Conservation (phyloP, 768 basidiomycete species). For the Suillus luteus region DNA sequence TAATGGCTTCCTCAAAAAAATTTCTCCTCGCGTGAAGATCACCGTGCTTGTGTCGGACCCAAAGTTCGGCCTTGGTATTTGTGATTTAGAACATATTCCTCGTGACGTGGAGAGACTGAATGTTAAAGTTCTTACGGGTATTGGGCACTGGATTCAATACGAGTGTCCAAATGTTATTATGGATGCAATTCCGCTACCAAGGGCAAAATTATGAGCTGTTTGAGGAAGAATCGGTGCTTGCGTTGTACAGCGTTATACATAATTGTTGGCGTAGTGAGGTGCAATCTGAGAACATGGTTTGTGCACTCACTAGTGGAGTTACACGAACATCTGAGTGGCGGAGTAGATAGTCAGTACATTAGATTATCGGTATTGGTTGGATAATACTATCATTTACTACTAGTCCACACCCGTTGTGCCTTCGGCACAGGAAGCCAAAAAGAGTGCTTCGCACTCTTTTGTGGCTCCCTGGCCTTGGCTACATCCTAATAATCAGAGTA, state of each 20-base stretch:
- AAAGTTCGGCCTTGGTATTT: background rate
- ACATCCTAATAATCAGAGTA: too few species aligned
- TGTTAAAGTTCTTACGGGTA: constrained; percentile 16
- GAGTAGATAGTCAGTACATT: too few species aligned
- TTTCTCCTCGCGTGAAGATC: constrained; percentile 15
- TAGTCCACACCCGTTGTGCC: too few species aligned
- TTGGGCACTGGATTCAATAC: constrained; percentile 30
- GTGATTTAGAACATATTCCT: constrained; percentile 14
- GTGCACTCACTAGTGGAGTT: too few species aligned
- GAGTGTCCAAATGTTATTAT: constrained; percentile 28
- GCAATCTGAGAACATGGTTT: too few species aligned
- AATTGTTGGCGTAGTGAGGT: background rate
- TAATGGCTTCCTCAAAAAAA: constrained; percentile 2
- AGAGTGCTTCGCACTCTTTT: too few species aligned
- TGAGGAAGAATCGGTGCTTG: background rate
- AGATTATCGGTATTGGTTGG: too few species aligned
- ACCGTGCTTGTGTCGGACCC: constrained; percentile 26
- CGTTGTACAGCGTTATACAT: background rate
- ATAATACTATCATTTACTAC: too few species aligned
- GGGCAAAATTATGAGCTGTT: background rate
- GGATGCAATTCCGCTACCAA: constrained; percentile 8
- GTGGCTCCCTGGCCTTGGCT: too few species aligned
- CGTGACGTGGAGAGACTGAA: constrained; percentile 8
- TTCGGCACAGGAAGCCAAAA: too few species aligned
- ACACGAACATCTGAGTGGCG: too few species aligned